Percentiles rank a stretch among this genome's conserved stretches.
These are phyloP conservation scores for Lichtheimia ramosa DNA, from an alignment of 371 early-diverging fungal genomes.

Conservation along the genomic window DNA sequence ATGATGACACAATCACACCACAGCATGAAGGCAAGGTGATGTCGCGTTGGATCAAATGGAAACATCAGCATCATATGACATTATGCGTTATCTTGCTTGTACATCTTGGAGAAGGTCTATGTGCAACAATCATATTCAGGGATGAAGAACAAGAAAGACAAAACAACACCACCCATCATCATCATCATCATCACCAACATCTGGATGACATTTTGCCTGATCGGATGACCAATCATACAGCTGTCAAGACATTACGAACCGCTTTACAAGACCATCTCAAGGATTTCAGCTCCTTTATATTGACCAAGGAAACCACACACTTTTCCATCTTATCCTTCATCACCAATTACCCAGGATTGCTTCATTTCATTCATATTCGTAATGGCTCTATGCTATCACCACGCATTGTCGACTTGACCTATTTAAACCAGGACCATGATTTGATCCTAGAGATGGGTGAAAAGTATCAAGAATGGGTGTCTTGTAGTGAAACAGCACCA, in stretches of 20 bases:
- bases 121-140: slow-evolving; percentile 30
- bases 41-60: slow-evolving; percentile 30
- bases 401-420: slow-evolving; percentile 32
- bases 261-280: slow-evolving; percentile 17
- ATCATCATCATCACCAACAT: neutral
- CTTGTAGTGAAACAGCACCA: slow-evolving; percentile 1
- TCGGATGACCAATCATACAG: neutral
- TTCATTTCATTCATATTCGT: slow-evolving; percentile 46
- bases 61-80: slow-evolving; percentile 15
- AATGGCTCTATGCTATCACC: slow-evolving; percentile 35
- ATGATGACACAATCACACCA: slow-evolving; percentile 11
- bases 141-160: slow-evolving; percentile 9
- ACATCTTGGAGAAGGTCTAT: slow-evolving; percentile 19
- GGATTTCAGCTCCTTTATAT: slow-evolving; percentile 40
- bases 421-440: slow-evolving; percentile 34
- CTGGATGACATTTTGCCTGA: neutral
- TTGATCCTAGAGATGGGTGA: slow-evolving; percentile 29
- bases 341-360: slow-evolving; percentile 39
- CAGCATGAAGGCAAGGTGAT: slow-evolving; percentile 30
- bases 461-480: slow-evolving; percentile 17
- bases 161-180: neutral
- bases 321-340: slow-evolving; percentile 48
- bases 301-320: slow-evolving; percentile 47
- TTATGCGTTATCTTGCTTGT: slow-evolving; percentile 25
- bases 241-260: slow-evolving; percentile 16